Percentiles rank a stretch among this genome's conserved stretches.
phyloP scores from a whole-genome alignment of 768 basidiomycete genomes.

The Termitomyces sp. region DNA sequence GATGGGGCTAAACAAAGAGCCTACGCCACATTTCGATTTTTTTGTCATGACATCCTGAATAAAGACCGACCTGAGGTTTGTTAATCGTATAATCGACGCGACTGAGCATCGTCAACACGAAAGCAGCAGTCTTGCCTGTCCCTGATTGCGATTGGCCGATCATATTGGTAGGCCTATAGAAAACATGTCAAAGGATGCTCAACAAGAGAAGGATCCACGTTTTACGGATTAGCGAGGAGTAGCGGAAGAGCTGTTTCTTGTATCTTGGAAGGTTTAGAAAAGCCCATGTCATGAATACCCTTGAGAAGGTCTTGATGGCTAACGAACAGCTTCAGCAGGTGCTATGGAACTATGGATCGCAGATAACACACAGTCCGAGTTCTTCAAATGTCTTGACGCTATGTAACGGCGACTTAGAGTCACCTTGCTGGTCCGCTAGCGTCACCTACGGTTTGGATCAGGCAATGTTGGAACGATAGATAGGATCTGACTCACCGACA shows the following conservation, averaged over 20 bases:
- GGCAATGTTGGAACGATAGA: not conserved
- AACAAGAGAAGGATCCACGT: not conserved
- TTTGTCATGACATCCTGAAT: not conserved
- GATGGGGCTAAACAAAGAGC: constrained; percentile 98
- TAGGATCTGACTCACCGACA: constrained; percentile 44
- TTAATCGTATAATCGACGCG: constrained; percentile 81
- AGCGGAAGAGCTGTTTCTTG: constrained; percentile 96
- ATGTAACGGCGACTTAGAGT: constrained; percentile 93
- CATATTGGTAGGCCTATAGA: constrained; percentile 91
- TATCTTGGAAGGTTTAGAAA: constrained; percentile 97
- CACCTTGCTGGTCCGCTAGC: constrained; percentile 91
- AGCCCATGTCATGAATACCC: constrained; percentile 92
- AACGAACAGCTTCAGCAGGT: not conserved
- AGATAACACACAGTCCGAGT: constrained; percentile 75
- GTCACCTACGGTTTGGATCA: constrained; percentile 61
- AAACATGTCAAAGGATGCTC: not conserved
- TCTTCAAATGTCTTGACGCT: constrained; percentile 95
- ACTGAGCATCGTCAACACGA: constrained; percentile 95
- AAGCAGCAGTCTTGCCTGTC: constrained; percentile 98
- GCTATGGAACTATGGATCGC: not conserved
- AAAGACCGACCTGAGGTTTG: constrained; percentile 68
- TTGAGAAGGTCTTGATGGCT: constrained; percentile 88
- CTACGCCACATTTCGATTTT: constrained; percentile 31
- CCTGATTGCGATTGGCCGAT: constrained; percentile 99
- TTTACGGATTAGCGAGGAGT: constrained; percentile 82